Conservation (phyloP, 129 eudicot genomes). For the Escallonia herrerae region DNA sequence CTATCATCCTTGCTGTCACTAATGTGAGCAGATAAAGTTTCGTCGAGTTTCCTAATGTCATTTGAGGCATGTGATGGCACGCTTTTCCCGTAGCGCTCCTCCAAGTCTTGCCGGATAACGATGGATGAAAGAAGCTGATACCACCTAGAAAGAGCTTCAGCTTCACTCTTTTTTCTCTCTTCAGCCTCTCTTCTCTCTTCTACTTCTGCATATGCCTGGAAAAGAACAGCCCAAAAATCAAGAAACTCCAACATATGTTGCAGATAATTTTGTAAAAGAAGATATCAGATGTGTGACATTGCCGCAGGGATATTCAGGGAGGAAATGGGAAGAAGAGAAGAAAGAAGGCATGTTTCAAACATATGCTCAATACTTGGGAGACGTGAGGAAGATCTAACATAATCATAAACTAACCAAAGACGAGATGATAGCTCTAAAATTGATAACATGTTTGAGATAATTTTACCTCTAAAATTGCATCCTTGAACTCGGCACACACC, state of each 20-base stretch:
- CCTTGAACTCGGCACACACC: constrained; percentile 79
- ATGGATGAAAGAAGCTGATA: constrained; percentile 95
- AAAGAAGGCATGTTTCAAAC: too few species aligned
- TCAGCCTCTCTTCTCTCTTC: constrained; percentile 68
- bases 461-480: constrained; percentile 75
- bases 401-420: too few species aligned
- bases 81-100: constrained; percentile 48
- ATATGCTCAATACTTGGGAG: too few species aligned
- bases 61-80: constrained; percentile 13
- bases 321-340: too few species aligned
- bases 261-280: too few species aligned
- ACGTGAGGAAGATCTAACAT: too few species aligned
- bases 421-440: too few species aligned
- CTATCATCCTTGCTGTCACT: constrained; percentile 1
- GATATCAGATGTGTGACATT: too few species aligned
- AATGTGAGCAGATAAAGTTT: constrained; percentile 4
- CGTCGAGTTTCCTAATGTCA: constrained; percentile 12
- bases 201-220: constrained; percentile 77
- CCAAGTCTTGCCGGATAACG: constrained; percentile 67
- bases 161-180: constrained; percentile 64
- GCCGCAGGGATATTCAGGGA: too few species aligned
- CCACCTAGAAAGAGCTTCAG: constrained; percentile 78
- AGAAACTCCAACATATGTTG: too few species aligned
- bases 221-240: not conserved
- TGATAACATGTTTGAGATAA: not conserved